phyloP scores from a whole-genome alignment of 805 yeast genomes.

The Kazachstania kunashirensis region DNA sequence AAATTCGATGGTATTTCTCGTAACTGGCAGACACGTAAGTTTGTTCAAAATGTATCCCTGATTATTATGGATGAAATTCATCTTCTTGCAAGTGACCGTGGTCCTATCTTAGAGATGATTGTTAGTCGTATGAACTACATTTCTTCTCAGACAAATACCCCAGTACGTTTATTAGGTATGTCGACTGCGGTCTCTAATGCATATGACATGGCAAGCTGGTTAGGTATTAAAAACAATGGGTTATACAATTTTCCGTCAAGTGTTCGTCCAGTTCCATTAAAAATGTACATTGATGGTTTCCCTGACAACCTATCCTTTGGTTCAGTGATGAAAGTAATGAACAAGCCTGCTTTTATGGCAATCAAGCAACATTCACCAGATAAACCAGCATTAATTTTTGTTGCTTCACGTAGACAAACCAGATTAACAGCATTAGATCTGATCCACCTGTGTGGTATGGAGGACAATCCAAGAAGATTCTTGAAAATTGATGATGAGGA shows the following conservation, averaged over 20 bases:
- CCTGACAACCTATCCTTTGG: constrained; percentile 71
- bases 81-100: constrained; percentile 92
- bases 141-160: constrained; percentile 63
- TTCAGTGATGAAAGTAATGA: constrained; percentile 59
- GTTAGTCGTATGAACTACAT: constrained; percentile 72
- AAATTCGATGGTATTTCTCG: constrained; percentile 97
- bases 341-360: constrained; percentile 80
- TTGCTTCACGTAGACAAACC: constrained; percentile 91
- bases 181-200: constrained; percentile 92
- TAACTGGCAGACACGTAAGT: constrained; percentile 75
- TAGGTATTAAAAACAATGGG: constrained; percentile 84
- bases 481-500: constrained; percentile 60
- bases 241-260: constrained; percentile 88
- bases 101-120: constrained; percentile 90
- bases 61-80: constrained; percentile 95
- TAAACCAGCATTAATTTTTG: constrained; percentile 90
- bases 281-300: constrained; percentile 82
- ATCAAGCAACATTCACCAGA: constrained; percentile 89
- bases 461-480: constrained; percentile 52
- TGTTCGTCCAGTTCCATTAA: constrained; percentile 88
- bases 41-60: constrained; percentile 73
- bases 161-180: constrained; percentile 81
- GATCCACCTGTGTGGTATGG: constrained; percentile 59
- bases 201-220: constrained; percentile 86
- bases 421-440: constrained; percentile 70